Evolutionary conservation across 805 yeast genomes (phyloP), one percentile per base, ranked within the genome.

Genomic region (Cyberlindnera euphorbiae): DNA sequence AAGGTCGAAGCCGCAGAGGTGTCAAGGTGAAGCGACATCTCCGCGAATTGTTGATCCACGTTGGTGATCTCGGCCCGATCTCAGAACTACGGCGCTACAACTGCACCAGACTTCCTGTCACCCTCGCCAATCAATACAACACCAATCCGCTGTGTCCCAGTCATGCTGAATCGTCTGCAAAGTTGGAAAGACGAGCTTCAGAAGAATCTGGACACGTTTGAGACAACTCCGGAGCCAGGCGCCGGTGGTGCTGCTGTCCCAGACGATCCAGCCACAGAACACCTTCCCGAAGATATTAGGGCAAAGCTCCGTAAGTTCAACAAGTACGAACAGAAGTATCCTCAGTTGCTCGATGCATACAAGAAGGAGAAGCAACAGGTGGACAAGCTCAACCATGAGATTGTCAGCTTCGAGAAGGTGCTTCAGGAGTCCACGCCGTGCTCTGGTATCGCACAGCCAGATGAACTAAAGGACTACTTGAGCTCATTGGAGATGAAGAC

Each of bases 301-400:
- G 60, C 77, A 6, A 82, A 80, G 50, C 59, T 88, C 58, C 71
- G 71, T 38, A 89, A 86, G 62, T 85, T 83, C 52, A 76, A 71
- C 38, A 88, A 87, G 56, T 90, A 89, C 58, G 97, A 90, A 57
- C 82, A 82, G 33, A 88, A 87, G 57, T 90, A 93, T 55, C 98
- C 98, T 0, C 63, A 77, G 28, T 64, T 90, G 12, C 69, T 88
- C 33, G 82, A 82, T 29, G 96, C 97, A 0, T 93, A 86, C 62
- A 84, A 87, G 53, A 64, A 70, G 1, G 96, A 89, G 56, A 86
- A 83, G 62, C 66, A 71, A 33, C 82, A 79, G 12, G 18, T 8
- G 3, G 37, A 28, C 7, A 30, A 33, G 19, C 16, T 33, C 32
- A 14, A 17, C 24, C n/a, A 14, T 11, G 37, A 24, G 3, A 16